Base-by-base conservation (phyloP, 805 yeast genomes). In the Wickerhamomyces xylosicus region DNA sequence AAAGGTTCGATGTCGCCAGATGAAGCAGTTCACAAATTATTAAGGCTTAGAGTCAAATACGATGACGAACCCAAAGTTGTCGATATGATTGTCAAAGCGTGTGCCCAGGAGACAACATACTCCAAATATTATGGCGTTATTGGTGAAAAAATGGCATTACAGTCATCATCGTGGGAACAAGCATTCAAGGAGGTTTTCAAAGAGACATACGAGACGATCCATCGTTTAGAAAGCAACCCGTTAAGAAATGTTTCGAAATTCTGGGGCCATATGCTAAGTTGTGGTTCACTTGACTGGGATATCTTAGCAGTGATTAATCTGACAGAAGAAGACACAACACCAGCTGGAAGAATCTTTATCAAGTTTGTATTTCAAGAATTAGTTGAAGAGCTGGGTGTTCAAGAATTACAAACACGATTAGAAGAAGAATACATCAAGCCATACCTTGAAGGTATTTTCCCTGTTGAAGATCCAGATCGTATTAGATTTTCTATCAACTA, bases 1-100 rank as follows among this genome's bases (percentile, higher is more conserved):
- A 86, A 85, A 80, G 85, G 96, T 18, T 78, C 95, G 43, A 74
- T 90, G 79, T 79, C 94, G 0, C 77, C 89, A 5, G 95, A 85
- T 47, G 98, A 92, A 63, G 90, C 95, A 1, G 87, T 85, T 1
- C 97, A 89, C 57, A 89, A 89, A 56, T 60, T 92, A 5, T 48
- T 84, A 32, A 73, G 71, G 50, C 50, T 84, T 11, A 50, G 66
- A 8, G 62, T 68, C 13, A 59, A 62, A 1, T 54, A 48, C 13
- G 55, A 63, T 8, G 66, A 72, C 34, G 74, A 78, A 47, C 58
- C 58, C 4, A 71, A 72, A 47, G 65, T 85, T 13, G 77, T 74
- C 7, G 87, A 82, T 47, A 82, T 84, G 74, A 60, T 90, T 5
- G 64, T 85, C 13, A 82, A 81, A 55, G 77, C 90, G 43, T 82